Base-by-base conservation (phyloP, 2,329 filamentous ascomycete species). In the Calonectria pseudoreteaudii region DNA sequence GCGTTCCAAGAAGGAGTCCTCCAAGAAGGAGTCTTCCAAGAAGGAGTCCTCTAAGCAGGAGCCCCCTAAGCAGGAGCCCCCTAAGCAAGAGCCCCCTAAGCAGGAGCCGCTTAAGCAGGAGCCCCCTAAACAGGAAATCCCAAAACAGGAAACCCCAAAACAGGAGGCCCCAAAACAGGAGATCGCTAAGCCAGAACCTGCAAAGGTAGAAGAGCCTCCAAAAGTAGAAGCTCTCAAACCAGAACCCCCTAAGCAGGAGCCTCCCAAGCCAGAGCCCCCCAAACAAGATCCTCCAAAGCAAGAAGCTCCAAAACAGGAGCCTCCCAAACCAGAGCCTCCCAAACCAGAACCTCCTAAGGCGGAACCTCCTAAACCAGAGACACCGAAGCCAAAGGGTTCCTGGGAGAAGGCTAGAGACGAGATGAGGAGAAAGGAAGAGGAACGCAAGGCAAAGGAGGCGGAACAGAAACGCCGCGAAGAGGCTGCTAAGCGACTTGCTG, bases 401-500 rank as follows among this genome's bases (percentile, higher is more conserved):
- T 94, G 93, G 93, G 92, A 94, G 77, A 93, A 91, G 81, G 93
- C 92, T 4, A 87, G 92, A 68, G 93, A 94, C 80, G 92, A 94
- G 77, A 93, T 90, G 26, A 87, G 90, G 53, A 89, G 87, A 72
- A 88, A 89, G 70, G 92, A 93, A 77, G 92, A 93, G 76, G 91
- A 93, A 76, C 91, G 91, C 14, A 92, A 88, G 79, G 86, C 86
- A 3, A 89, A 87, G 75, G 91, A 92, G 75, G 91, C 90, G 4
- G 92, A 93, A 75, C 88, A 90, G 75, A 90, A 91, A 76, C 87
- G 89, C 75, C 89, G 88, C 50, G 90, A 91, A 41, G 90, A 91
- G n/a, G 84, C 88, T 4, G 86, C 88, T 44, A 88, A 85, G 71
- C 85, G 87, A 68, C 81, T 91, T 2, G 88, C 86, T 38, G 90